Evolutionary conservation across 2,329 filamentous ascomycete species (phyloP).

Genomic region (Calonectria multiphialidica): DNA sequence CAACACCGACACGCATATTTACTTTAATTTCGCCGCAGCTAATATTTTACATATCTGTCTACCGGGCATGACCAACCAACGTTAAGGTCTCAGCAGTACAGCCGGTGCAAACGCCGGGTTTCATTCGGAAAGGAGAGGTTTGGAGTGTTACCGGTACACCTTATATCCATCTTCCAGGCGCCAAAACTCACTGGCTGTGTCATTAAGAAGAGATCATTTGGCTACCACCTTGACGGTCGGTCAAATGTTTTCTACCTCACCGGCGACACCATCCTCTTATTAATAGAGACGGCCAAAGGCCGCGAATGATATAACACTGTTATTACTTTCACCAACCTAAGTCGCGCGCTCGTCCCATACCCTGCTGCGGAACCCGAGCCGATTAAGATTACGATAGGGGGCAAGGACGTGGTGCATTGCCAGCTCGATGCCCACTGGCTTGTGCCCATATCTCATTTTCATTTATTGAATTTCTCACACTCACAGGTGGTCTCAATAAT

Average conservation of each 20-base stretch:
- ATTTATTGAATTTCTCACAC: no score
- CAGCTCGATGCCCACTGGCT: neutral
- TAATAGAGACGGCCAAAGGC: neutral
- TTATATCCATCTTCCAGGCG: neutral
- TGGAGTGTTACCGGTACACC: neutral
- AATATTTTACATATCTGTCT: no score
- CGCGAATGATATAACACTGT: neutral
- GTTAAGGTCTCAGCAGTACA: neutral
- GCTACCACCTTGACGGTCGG: neutral
- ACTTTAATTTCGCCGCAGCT: no score
- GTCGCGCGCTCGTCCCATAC: neutral
- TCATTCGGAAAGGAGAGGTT: neutral
- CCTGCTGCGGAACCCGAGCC: neutral
- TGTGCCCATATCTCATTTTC: neutral
- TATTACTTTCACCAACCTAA: neutral
- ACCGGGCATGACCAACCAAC: no score
- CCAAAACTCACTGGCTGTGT: neutral
- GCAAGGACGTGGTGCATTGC: neutral
- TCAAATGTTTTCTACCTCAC: neutral
- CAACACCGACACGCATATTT: no score
- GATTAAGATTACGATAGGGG: neutral
- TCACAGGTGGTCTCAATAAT: no score
- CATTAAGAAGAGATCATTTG: neutral
- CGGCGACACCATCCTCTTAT: neutral
- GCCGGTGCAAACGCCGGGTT: neutral